Conservation (phyloP, 129 eudicot genomes). For the Helianthus tuberosus region DNA sequence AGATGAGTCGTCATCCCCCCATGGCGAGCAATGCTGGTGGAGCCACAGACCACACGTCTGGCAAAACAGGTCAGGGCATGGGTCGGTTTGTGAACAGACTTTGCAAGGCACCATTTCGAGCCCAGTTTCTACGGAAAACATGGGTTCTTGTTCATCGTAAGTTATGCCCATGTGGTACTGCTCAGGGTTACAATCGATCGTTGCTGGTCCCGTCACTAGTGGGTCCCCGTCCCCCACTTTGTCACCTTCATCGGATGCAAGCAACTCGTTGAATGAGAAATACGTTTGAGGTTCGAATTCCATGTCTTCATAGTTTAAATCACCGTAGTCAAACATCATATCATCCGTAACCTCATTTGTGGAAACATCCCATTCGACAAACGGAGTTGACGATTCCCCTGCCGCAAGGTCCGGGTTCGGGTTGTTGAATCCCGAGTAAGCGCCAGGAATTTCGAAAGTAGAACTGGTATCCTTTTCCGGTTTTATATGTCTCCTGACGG, state of each 20-base stretch:
- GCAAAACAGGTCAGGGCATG: conserved; percentile 74
- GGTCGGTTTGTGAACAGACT: conserved; percentile 58
- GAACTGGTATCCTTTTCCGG: conserved; percentile 41
- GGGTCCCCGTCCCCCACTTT: conserved; percentile 23
- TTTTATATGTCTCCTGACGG: conserved; percentile 70
- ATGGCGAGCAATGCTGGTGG: conserved; percentile 84
- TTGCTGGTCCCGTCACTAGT: conserved; percentile 3
- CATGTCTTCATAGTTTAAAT: conserved; percentile 58
- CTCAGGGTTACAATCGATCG: conserved; percentile 33
- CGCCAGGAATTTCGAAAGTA: conserved; percentile 31
- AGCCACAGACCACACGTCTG: conserved; percentile 64
- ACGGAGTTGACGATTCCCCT: conserved; percentile 41
- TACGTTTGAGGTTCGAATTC: conserved; percentile 96
- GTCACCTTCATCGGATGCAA: conserved; percentile 62
- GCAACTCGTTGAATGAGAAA: conserved; percentile 87
- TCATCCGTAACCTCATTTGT: conserved; percentile 57
- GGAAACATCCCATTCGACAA: conserved; percentile 64
- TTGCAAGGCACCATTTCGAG: conserved; percentile 41
- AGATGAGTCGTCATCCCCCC: conserved; percentile 66
- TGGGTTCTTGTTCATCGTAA: conserved; percentile 47
- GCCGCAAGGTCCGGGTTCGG: conserved; percentile 18
- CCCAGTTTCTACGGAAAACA: conserved; percentile 38
- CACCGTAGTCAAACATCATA: conserved; percentile 56
- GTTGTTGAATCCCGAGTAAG: conserved; percentile 15
- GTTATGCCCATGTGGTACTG: conserved; percentile 45